These are phyloP conservation scores for Aspergillus sp. DNA, from an alignment of 2,329 filamentous ascomycete genomes.

Conservation along the genomic window DNA sequence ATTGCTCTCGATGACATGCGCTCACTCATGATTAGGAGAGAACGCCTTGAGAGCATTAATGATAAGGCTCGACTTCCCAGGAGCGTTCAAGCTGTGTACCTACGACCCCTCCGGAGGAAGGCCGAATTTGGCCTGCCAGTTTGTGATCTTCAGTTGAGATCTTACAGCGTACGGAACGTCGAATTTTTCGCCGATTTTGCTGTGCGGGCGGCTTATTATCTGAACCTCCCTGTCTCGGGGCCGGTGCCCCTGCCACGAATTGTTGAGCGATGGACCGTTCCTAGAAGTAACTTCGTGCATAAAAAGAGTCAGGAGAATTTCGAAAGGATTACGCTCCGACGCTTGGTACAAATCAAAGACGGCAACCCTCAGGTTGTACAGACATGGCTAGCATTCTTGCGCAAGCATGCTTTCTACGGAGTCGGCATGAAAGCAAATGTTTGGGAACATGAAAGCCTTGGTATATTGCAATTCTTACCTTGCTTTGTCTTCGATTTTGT, in stretches of 20 bases:
- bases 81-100: slow-evolving; percentile 80
- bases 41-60: slow-evolving; percentile 38
- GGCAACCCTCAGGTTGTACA: slow-evolving; percentile 86
- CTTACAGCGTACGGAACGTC: slow-evolving; percentile 84
- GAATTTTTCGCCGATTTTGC: slow-evolving; percentile 96
- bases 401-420: slow-evolving; percentile 92
- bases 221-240: slow-evolving; percentile 80
- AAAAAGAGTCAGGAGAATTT: slow-evolving; percentile 99
- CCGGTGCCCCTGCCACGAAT: slow-evolving; percentile 84
- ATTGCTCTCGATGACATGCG: not conserved
- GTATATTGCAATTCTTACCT: slow-evolving; percentile 47
- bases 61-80: slow-evolving; percentile 65
- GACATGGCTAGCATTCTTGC: slow-evolving; percentile 87
- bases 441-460: slow-evolving; percentile 79
- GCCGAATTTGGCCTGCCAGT: slow-evolving; percentile 76
- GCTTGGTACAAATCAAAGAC: slow-evolving; percentile 90
- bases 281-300: slow-evolving; percentile 83
- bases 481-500: not conserved
- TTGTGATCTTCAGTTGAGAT: slow-evolving; percentile 90
- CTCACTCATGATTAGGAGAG: slow-evolving; percentile 31
- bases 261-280: slow-evolving; percentile 92
- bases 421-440: slow-evolving; percentile 99
- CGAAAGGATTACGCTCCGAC: slow-evolving; percentile 81
- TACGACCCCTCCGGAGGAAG: slow-evolving; percentile 76
- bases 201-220: slow-evolving; percentile 89